phyloP scores from a whole-genome alignment of 2,329 filamentous ascomycete species.

The Onygenales sp. region DNA sequence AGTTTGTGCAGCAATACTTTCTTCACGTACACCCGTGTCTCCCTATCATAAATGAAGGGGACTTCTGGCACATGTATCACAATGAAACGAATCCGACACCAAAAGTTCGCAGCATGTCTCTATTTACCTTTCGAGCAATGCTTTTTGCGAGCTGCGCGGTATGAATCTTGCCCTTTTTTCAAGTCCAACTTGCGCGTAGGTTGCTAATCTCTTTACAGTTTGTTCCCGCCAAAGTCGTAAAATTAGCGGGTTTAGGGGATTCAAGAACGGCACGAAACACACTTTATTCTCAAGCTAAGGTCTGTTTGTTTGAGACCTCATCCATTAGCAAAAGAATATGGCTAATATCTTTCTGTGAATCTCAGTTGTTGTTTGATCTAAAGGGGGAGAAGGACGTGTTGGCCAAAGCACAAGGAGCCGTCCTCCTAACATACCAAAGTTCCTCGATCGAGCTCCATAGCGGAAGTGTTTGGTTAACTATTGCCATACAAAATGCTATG shows the following conservation, averaged over 20 bases:
- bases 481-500: conserved; percentile 43
- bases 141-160: conserved; percentile 25
- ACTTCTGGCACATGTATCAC: conserved; percentile 32
- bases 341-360: not conserved
- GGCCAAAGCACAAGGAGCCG: conserved; percentile 21
- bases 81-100: conserved; percentile 1
- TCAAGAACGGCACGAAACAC: conserved; percentile 36
- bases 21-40: conserved; percentile 20
- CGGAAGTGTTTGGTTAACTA: conserved; percentile 36
- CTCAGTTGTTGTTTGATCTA: conserved; percentile 21
- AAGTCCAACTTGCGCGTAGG: conserved; percentile 3
- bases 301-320: conserved; percentile 8
- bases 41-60: conserved; percentile 29
- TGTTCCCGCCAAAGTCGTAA: conserved; percentile 38
- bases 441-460: conserved; percentile 22
- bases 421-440: conserved; percentile 30
- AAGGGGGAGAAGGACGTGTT: conserved; percentile 17
- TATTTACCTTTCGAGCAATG: conserved; percentile 23
- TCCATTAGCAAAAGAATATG: not conserved
- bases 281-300: conserved; percentile 37
- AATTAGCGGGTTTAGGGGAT: conserved; percentile 30
- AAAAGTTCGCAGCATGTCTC: conserved; percentile 13
- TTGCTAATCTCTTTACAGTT: conserved; percentile 28
- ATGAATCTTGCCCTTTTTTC: conserved; percentile 19
- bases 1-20: conserved; percentile 36